Evolutionary conservation across 306 rosid genomes (phyloP).

Genomic region (Trichosanthes truncata): DNA sequence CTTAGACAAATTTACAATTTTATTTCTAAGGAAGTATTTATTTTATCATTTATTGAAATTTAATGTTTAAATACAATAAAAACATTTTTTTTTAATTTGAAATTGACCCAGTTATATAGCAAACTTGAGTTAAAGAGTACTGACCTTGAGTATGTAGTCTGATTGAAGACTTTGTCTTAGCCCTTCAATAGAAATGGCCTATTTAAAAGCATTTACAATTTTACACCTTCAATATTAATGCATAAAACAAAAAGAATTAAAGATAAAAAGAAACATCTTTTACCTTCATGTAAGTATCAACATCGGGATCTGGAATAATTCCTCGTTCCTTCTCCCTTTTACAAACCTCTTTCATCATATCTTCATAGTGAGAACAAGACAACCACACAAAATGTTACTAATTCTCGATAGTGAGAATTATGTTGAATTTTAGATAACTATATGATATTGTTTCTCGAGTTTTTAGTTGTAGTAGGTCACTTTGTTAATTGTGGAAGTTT

Average conservation of each 20-base stretch:
- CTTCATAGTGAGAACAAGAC: constrained; percentile 17
- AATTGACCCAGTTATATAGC: too few species aligned
- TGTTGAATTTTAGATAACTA: too few species aligned
- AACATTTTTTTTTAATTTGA: too few species aligned
- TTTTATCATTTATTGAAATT: too few species aligned
- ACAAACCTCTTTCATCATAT: constrained; percentile 49
- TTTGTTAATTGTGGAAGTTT: too few species aligned
- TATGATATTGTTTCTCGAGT: too few species aligned
- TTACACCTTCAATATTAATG: background rate
- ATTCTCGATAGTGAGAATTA: too few species aligned
- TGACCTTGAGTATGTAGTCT: constrained; percentile 42
- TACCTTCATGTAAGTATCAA: constrained; percentile 84
- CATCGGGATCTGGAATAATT: constrained; percentile 55
- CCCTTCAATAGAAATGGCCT: constrained; percentile 38
- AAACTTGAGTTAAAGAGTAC: background rate
- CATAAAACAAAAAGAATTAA: background rate
- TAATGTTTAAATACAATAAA: too few species aligned
- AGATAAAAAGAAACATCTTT: background rate
- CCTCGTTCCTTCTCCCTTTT: constrained; percentile 55
- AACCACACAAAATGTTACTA: background rate
- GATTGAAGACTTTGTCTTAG: constrained; percentile 31
- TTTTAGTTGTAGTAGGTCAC: too few species aligned
- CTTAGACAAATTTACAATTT: too few species aligned
- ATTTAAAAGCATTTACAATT: background rate
- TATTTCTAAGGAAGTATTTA: too few species aligned